These are phyloP conservation scores for Apophysomyces trapeziformis DNA, from an alignment of 371 early-diverging fungal genomes.

Conservation along the genomic window DNA sequence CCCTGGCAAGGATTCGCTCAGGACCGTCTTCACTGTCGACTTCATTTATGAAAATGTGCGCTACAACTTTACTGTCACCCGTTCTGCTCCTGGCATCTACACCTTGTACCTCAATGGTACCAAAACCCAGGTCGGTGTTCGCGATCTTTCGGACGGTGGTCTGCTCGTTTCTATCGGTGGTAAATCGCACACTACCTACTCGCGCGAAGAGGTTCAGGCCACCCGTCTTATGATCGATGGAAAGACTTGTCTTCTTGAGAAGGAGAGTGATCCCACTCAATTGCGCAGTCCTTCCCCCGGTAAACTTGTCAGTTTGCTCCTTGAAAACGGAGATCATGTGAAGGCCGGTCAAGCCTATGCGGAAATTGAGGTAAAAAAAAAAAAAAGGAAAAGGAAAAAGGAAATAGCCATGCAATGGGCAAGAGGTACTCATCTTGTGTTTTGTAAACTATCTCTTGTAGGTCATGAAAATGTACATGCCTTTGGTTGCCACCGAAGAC, in stretches of 20 bases:
- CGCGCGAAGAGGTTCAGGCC: slow-evolving; percentile 87
- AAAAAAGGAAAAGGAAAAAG: background rate
- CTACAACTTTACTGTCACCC: slow-evolving; percentile 84
- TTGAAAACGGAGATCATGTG: slow-evolving; percentile 92
- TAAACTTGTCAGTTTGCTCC: slow-evolving; percentile 91
- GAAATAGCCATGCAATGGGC: background rate
- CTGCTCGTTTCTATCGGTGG: slow-evolving; percentile 90
- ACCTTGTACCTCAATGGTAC: slow-evolving; percentile 83
- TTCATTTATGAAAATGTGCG: slow-evolving; percentile 91
- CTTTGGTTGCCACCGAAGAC: slow-evolving; percentile 87
- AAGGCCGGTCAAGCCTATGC: slow-evolving; percentile 92
- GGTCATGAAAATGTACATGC: slow-evolving; percentile 99
- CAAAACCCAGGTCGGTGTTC: slow-evolving; percentile 80
- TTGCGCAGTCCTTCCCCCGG: slow-evolving; percentile 96
- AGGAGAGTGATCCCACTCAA: slow-evolving; percentile 95
- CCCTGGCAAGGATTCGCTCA: slow-evolving; percentile 77
- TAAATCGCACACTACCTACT: slow-evolving; percentile 89
- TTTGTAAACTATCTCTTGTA: slow-evolving; percentile 20
- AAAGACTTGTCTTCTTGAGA: slow-evolving; percentile 91
- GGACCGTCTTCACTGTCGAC: slow-evolving; percentile 79
- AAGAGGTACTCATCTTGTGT: slow-evolving; percentile 12
- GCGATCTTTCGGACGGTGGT: slow-evolving; percentile 90
- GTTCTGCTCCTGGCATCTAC: slow-evolving; percentile 82
- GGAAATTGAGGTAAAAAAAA: slow-evolving; percentile 86
- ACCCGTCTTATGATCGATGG: slow-evolving; percentile 91